phyloP scores from a whole-genome alignment of 1,284 basidiomycete genomes.

The Rhodotorula sp. region DNA sequence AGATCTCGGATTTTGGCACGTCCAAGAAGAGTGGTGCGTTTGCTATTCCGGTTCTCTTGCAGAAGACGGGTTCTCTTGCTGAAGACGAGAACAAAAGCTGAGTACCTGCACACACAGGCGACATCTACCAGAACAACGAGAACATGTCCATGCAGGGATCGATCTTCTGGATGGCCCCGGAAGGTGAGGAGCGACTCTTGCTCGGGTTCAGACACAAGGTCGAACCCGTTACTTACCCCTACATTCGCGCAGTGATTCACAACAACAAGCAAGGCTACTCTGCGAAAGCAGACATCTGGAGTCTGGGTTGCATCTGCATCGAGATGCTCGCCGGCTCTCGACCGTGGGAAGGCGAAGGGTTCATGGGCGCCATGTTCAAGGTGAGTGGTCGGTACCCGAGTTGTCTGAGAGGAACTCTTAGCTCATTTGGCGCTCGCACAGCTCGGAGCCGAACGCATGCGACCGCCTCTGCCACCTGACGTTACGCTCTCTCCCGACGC shows the following conservation, averaged over 20 bases:
- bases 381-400: slow-evolving; percentile 50
- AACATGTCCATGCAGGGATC: slow-evolving; percentile 85
- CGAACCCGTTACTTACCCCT: not conserved
- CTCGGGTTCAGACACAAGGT: too few species aligned
- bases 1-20: slow-evolving; percentile 98
- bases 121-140: slow-evolving; percentile 76
- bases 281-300: slow-evolving; percentile 98
- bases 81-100: not conserved
- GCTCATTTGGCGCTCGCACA: slow-evolving; percentile 46
- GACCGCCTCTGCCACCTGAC: slow-evolving; percentile 84
- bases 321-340: slow-evolving; percentile 97
- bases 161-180: slow-evolving; percentile 99
- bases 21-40: slow-evolving; percentile 68
- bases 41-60: not conserved
- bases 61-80: not conserved
- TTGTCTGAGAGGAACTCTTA: too few species aligned
- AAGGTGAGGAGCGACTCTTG: slow-evolving; percentile 50
- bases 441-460: slow-evolving; percentile 76
- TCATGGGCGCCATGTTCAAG: slow-evolving; percentile 90
- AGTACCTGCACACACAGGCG: slow-evolving; percentile 53
- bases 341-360: slow-evolving; percentile 88
- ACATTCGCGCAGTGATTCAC: slow-evolving; percentile 60
- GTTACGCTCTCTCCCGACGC: slow-evolving; percentile 71
- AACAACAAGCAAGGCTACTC: slow-evolving; percentile 78
- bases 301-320: slow-evolving; percentile 90